Conservation (phyloP, 2,329 filamentous ascomycete genomes). For the Niveomyces coronatus region DNA sequence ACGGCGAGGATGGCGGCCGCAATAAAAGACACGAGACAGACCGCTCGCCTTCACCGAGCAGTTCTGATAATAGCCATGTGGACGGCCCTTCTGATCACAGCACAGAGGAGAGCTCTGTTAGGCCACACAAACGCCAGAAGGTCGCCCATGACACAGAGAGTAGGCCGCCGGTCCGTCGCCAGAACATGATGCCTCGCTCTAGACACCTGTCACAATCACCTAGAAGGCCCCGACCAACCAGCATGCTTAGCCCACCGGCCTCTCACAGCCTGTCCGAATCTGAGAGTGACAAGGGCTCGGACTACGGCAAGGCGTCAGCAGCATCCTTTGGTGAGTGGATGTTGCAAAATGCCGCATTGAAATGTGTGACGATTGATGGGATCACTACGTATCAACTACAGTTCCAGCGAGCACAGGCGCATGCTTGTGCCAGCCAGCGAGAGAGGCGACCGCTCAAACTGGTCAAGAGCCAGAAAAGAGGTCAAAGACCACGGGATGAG, state of each 20-base stretch:
- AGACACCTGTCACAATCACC: not conserved
- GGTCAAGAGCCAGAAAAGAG: not conserved
- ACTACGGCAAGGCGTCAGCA: not conserved
- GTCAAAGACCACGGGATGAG: not conserved
- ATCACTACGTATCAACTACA: constrained; percentile 1
- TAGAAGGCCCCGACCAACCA: not conserved
- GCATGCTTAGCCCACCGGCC: not conserved
- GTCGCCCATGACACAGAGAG: not conserved
- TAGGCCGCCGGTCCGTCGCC: not conserved
- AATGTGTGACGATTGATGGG: constrained; percentile 1
- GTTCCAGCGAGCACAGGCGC: not conserved
- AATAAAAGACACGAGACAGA: not conserved
- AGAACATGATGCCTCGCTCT: not conserved
- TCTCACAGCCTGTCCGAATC: not conserved
- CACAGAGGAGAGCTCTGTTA: not conserved
- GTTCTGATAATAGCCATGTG: not conserved
- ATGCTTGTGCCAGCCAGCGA: not conserved
- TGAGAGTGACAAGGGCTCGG: not conserved
- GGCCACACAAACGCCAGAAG: not conserved
- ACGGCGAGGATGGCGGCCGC: not conserved
- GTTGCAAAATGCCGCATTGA: constrained; percentile 1
- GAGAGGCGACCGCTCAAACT: not conserved
- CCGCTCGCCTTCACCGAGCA: not conserved
- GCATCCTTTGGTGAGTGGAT: not conserved
- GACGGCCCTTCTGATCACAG: not conserved